A percentile compares a stretch with the other conserved stretches of the same genome.
Evolutionary conservation across 495 filamentous ascomycete species (phyloP).

Genomic region (Glutinoglossum americanum): DNA sequence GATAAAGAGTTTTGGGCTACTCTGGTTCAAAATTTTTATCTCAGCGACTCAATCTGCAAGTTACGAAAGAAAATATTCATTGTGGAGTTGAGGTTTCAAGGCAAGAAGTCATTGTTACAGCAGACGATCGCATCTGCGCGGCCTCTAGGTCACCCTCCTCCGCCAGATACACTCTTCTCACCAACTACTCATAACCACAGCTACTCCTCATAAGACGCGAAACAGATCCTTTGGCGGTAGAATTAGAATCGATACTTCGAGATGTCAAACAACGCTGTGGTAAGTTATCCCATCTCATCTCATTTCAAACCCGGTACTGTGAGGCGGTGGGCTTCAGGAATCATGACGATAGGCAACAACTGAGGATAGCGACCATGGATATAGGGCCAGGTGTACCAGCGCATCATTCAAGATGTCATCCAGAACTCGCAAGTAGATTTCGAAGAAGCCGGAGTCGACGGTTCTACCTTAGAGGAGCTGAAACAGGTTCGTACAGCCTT

Average conservation of each 20-base stretch:
- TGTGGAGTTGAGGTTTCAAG: not conserved
- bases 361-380: slow-evolving; percentile 1
- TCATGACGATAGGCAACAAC: not conserved
- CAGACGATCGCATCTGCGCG: not conserved
- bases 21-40: not conserved
- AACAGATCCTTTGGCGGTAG: too few species aligned
- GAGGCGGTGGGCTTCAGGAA: slow-evolving; percentile 12
- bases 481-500: slow-evolving; percentile 32
- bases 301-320: slow-evolving; percentile 11
- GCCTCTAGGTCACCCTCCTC: not conserved
- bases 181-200: not conserved
- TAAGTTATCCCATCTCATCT: slow-evolving; percentile 23
- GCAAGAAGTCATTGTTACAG: not conserved
- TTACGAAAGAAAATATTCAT: not conserved
- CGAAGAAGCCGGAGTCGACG: slow-evolving; percentile 85
- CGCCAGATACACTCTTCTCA: not conserved
- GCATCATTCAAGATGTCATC: slow-evolving; percentile 83
- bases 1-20: not conserved
- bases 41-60: not conserved
- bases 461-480: slow-evolving; percentile 64
- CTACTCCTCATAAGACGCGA: not conserved
- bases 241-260: slow-evolving; percentile 22
- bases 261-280: slow-evolving; percentile 46
- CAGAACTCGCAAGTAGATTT: slow-evolving; percentile 78
- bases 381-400: slow-evolving; percentile 64